Evolutionary conservation across 768 basidiomycete species (phyloP).

Genomic region (Serendipita sp.): DNA sequence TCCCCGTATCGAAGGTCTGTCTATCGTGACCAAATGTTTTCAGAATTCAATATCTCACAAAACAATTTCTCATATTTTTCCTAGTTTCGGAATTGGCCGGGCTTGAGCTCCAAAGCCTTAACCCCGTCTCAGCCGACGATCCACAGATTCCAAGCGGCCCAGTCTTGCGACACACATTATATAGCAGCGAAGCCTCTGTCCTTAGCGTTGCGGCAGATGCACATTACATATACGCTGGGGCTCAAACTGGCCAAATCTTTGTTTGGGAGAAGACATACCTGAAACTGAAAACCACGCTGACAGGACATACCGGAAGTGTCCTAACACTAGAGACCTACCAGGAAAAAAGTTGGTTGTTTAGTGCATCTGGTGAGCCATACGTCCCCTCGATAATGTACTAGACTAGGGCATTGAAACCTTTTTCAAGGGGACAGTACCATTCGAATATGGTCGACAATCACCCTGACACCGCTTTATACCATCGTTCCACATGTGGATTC

Average conservation of each 20-base stretch:
- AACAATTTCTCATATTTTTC: neutral
- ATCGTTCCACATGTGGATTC: constrained; percentile 65
- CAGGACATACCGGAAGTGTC: constrained; percentile 74
- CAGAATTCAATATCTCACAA: neutral
- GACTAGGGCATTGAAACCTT: neutral
- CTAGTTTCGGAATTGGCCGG: too few species aligned
- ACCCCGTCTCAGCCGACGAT: neutral
- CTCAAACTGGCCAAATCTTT: constrained; percentile 59
- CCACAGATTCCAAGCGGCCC: constrained; percentile 21
- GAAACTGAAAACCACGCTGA: constrained; percentile 46
- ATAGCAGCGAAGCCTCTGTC: constrained; percentile 51
- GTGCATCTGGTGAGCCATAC: constrained; percentile 53
- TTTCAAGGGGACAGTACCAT: constrained; percentile 70
- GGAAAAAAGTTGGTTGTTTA: constrained; percentile 74
- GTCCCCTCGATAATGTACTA: neutral
- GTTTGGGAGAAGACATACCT: constrained; percentile 73
- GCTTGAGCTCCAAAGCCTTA: too few species aligned
- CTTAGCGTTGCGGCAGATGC: constrained; percentile 60
- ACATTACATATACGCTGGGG: constrained; percentile 65
- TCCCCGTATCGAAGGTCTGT: neutral
- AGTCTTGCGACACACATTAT: constrained; percentile 48
- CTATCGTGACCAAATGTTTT: neutral
- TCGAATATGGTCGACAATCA: constrained; percentile 69
- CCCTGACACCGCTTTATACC: constrained; percentile 49
- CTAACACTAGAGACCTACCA: constrained; percentile 60